These are phyloP conservation scores for Cucurbita ficifolia DNA, from an alignment of 306 rosid species.

Conservation along the genomic window DNA sequence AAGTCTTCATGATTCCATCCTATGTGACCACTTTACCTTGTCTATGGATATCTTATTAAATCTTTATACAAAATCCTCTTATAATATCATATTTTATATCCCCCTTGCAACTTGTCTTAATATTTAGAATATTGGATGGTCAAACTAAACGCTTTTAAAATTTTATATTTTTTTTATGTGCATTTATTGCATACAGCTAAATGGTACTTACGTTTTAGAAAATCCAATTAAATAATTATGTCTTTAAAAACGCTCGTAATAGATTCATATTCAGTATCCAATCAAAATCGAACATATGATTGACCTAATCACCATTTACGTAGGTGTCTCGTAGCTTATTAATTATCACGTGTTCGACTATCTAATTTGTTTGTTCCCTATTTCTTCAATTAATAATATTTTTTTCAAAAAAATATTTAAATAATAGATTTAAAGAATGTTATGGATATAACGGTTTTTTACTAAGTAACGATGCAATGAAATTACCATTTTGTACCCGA, in stretches of 20 bases:
- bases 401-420: not conserved
- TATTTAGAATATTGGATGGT: not conserved
- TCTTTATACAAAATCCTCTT: not conserved
- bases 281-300: not conserved
- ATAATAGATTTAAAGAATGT: not conserved
- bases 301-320: not conserved
- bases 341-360: not conserved
- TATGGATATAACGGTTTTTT: not conserved
- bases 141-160: not conserved
- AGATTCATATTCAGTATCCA: not conserved
- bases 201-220: not conserved
- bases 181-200: not conserved
- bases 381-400: not conserved
- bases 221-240: not conserved
- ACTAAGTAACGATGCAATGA: not conserved
- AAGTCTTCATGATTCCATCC: not conserved
- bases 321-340: not conserved
- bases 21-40: not conserved
- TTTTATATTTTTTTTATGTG: not conserved
- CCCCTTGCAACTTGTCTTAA: not conserved
- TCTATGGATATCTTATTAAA: not conserved
- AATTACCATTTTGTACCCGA: not conserved
- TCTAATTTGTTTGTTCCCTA: not conserved
- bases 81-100: not conserved
- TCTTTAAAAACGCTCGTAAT: not conserved